Evolutionary conservation across 2,329 filamentous ascomycete genomes (phyloP), one percentile per base, ranked within the genome.

Genomic region (Emmonsiellopsis sp.): DNA sequence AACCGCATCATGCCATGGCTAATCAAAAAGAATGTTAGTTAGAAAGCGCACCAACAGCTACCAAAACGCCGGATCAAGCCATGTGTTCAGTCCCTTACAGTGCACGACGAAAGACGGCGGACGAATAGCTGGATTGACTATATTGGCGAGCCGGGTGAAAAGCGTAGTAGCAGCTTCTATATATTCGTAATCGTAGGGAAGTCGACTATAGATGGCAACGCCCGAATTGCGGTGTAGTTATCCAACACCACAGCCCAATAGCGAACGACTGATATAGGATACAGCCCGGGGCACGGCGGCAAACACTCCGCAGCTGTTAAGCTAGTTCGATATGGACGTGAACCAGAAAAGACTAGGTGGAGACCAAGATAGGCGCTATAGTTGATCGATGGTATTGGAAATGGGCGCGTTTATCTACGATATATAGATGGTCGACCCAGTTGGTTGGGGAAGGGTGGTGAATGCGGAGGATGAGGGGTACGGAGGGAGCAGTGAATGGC

Each of bases 1-100:
- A 66, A 69, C 69, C 68, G 66, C 71, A 72, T 72, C 64, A 70
- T 72, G 69, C 63, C 52, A 63, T 61, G 48, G 37, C 47, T 43
- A 51, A 32, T 55, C 50, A 42, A 49, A 53, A 39, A 37, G 27
- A 49, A 49, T 50, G 55, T 51, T 53, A 50, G 55, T 51, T 53
- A 50, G 42, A 54, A 33, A 34, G 43, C 36, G 39, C 48, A 52
- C 53, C 13, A 40, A 34, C 45, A 27, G 52, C 55, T 52, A 50
- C 39, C 49, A 56, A 49, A 39, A 42, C 47, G 13, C 48, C 46
- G 40, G 44, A 14, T 52, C 17, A 49, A 40, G 14, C 36, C 37
- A 42, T 51, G 53, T 37, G 13, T 27, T 50, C 39, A 49, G 31
- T 49, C 46, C 46, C 46, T 49, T 49, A 49, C 46, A 49, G 39